Conservation (phyloP, 2,329 filamentous ascomycete species). For the Ceratocystis huliohia region DNA sequence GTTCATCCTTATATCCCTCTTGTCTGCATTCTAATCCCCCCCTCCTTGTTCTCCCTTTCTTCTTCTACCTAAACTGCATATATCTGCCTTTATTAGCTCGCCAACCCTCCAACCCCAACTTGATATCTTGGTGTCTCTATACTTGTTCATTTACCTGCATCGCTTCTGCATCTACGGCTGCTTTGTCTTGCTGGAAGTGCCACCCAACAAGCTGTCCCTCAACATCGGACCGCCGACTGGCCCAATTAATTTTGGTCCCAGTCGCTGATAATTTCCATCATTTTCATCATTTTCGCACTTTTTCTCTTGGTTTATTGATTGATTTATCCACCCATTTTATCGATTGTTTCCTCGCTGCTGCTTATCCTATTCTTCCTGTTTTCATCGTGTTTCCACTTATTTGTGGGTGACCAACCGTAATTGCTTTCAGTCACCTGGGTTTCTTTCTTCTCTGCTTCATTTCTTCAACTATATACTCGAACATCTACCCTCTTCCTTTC, state of each 20-base stretch:
- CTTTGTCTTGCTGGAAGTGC: background rate
- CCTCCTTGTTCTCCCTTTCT: background rate
- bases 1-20: slow-evolving; percentile 4
- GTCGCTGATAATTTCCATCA: background rate
- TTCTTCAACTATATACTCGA: background rate
- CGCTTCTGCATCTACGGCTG: background rate
- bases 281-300: background rate
- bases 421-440: background rate
- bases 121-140: background rate
- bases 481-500: background rate
- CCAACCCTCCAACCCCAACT: background rate
- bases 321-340: background rate
- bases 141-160: slow-evolving; percentile 6
- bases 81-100: background rate
- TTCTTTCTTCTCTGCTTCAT: slow-evolving; percentile 7
- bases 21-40: background rate
- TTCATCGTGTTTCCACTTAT: slow-evolving; percentile 10
- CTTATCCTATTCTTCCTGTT: background rate
- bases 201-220: slow-evolving; percentile 7
- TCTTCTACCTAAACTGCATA: background rate
- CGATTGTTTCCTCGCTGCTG: background rate
- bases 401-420: slow-evolving; percentile 4
- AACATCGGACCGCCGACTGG: background rate
- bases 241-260: background rate
- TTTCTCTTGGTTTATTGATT: background rate